Evolutionary conservation across 2,329 filamentous ascomycete species (phyloP).

Genomic region (Calonectria montana): DNA sequence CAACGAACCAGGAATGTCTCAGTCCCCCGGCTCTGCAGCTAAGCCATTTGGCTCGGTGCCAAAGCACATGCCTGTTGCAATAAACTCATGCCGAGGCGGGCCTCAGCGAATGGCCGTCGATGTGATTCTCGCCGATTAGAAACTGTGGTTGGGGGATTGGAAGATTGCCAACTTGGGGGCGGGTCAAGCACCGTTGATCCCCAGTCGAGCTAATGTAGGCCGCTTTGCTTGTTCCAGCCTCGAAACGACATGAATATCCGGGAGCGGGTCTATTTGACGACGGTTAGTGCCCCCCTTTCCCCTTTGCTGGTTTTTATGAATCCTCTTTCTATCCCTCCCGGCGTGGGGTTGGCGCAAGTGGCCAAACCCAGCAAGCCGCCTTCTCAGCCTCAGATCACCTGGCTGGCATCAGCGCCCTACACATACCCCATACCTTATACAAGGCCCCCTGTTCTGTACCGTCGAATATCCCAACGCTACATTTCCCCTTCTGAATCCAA

Average conservation of each 20-base stretch:
- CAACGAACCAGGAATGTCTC: slow-evolving; percentile 22
- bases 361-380: neutral
- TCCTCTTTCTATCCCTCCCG: neutral
- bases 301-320: neutral
- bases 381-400: slow-evolving; percentile 4
- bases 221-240: slow-evolving; percentile 8
- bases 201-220: slow-evolving; percentile 8
- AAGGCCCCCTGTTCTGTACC: neutral
- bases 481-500: neutral
- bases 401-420: neutral
- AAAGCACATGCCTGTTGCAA: neutral
- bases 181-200: slow-evolving; percentile 19
- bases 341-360: slow-evolving; percentile 8
- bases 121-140: slow-evolving; percentile 14
- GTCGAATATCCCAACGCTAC: slow-evolving; percentile 12
- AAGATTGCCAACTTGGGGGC: slow-evolving; percentile 14
- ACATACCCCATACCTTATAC: neutral
- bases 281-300: neutral
- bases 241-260: slow-evolving; percentile 1
- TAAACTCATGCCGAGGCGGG: neutral
- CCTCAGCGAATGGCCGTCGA: neutral
- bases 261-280: neutral
- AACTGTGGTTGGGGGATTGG: slow-evolving; percentile 4
- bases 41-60: neutral
- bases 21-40: slow-evolving; percentile 11